Percentiles rank a stretch among this genome's conserved stretches.
Conservation (phyloP, 805 yeast genomes). For the Spathaspora arborariae region DNA sequence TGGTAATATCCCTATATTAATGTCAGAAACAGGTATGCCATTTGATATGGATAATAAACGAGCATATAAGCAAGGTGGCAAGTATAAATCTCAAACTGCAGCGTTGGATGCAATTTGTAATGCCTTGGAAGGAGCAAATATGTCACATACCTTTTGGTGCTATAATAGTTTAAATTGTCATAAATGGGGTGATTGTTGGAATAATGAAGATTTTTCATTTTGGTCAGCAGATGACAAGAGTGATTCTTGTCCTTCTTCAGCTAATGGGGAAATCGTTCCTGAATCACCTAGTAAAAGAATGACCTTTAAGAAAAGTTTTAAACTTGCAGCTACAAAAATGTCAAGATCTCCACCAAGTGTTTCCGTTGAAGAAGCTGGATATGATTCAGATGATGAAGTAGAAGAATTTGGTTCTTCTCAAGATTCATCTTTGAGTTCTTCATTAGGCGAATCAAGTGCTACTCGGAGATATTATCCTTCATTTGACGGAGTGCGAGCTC, state of each 20-base stretch:
- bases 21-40: slow-evolving; percentile 98
- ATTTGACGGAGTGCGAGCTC: slow-evolving; percentile 69
- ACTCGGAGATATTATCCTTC: slow-evolving; percentile 34
- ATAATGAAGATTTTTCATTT: slow-evolving; percentile 88
- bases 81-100: slow-evolving; percentile 67
- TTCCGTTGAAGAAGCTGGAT: not conserved
- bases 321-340: not conserved
- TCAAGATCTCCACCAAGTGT: not conserved
- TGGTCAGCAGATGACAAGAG: slow-evolving; percentile 64
- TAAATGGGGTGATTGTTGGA: slow-evolving; percentile 89
- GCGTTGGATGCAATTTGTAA: slow-evolving; percentile 80
- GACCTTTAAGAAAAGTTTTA: not conserved
- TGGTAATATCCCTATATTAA: slow-evolving; percentile 71
- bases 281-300: not conserved
- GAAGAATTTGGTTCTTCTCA: slow-evolving; percentile 9
- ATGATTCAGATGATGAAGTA: slow-evolving; percentile 8
- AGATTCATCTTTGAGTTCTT: slow-evolving; percentile 7
- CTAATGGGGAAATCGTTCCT: not conserved
- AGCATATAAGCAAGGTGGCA: slow-evolving; percentile 64
- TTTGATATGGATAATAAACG: slow-evolving; percentile 85
- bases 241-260: slow-evolving; percentile 8
- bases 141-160: slow-evolving; percentile 84
- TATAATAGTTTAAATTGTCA: slow-evolving; percentile 73
- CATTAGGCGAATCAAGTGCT: slow-evolving; percentile 21
- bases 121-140: slow-evolving; percentile 71